A percentile compares a stretch with the other conserved stretches of the same genome.
Conservation (phyloP, 106 monocot genomes). For the Ottelia alismoides region DNA sequence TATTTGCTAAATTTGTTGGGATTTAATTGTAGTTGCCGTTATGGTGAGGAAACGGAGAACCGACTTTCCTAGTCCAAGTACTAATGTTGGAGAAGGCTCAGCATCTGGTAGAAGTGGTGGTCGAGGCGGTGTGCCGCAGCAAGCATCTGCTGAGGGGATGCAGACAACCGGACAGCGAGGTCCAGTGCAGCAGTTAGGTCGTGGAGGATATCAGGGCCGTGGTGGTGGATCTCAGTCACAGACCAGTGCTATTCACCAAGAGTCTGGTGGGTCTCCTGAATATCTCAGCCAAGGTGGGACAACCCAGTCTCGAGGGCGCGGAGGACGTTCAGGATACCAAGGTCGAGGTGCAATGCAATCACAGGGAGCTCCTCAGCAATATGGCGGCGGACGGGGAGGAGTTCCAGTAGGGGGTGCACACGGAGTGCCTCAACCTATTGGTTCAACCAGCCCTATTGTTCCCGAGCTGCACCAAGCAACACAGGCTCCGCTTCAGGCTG, state of each 20-base stretch:
- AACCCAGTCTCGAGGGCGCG: constrained; percentile 8
- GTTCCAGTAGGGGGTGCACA: constrained; percentile 15
- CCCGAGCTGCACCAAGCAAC: constrained; percentile 98
- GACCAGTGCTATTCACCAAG: no score
- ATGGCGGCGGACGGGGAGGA: constrained; percentile 39
- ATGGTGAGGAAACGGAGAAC: constrained; percentile 70
- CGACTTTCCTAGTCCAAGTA: constrained; percentile 31
- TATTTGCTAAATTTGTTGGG: no score
- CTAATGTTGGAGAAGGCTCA: constrained; percentile 25
- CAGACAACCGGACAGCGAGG: constrained; percentile 23
- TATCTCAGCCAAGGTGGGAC: no score
- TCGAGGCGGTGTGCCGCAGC: no score
- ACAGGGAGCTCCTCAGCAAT: constrained; percentile 39
- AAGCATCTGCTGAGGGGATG: no score
- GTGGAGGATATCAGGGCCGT: constrained; percentile 1
- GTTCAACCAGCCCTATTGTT: constrained; percentile 34
- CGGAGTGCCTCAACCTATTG: constrained; percentile 21
- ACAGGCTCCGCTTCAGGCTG: no score
- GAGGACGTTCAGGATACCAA: constrained; percentile 15
- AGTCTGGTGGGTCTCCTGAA: no score
- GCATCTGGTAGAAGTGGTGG: no score
- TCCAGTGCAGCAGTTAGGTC: constrained; percentile 21
- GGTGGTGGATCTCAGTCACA: no score
- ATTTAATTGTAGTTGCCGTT: constrained; percentile 19
- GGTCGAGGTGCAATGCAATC: constrained; percentile 35